Evolutionary conservation across 2,329 filamentous ascomycete genomes (phyloP).

Genomic region (Fusarium brachygibbosum): DNA sequence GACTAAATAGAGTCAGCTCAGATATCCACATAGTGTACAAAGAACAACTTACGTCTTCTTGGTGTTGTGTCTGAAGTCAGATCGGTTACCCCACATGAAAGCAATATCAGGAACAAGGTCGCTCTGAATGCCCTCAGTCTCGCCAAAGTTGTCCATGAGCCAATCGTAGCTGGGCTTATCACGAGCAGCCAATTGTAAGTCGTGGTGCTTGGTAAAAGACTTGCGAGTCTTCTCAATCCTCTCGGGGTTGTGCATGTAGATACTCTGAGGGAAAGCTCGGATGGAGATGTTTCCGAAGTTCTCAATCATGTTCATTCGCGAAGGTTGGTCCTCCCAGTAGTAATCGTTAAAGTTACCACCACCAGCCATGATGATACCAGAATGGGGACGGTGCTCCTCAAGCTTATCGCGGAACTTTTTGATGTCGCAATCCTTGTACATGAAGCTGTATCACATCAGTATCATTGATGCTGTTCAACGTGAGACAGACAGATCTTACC

Average conservation of each 20-base stretch:
- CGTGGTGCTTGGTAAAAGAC: constrained; percentile 42
- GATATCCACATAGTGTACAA: not conserved
- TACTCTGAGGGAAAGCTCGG: constrained; percentile 48
- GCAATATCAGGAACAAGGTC: constrained; percentile 48
- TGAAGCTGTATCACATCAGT: constrained; percentile 43
- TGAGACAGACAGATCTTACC: constrained; percentile 33
- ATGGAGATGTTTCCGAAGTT: constrained; percentile 44
- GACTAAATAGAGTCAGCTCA: constrained; percentile 35
- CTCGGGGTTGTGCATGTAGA: constrained; percentile 44
- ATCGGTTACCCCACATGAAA: constrained; percentile 49
- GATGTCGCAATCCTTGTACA: constrained; percentile 46
- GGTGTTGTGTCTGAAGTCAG: constrained; percentile 46
- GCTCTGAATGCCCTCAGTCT: constrained; percentile 39
- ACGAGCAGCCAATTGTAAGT: constrained; percentile 47
- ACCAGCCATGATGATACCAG: constrained; percentile 49
- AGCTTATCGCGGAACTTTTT: constrained; percentile 40
- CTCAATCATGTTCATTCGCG: constrained; percentile 49
- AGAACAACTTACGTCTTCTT: constrained; percentile 45
- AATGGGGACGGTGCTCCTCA: constrained; percentile 48
- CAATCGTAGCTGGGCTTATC: constrained; percentile 49
- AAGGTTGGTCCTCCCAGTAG: constrained; percentile 50
- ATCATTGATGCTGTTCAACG: constrained; percentile 14
- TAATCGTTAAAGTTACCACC: constrained; percentile 50
- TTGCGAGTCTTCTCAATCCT: constrained; percentile 40
- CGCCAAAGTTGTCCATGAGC: constrained; percentile 43